Conservation (phyloP, 73 alveolate genomes). For the Symbiodinium natans region DNA sequence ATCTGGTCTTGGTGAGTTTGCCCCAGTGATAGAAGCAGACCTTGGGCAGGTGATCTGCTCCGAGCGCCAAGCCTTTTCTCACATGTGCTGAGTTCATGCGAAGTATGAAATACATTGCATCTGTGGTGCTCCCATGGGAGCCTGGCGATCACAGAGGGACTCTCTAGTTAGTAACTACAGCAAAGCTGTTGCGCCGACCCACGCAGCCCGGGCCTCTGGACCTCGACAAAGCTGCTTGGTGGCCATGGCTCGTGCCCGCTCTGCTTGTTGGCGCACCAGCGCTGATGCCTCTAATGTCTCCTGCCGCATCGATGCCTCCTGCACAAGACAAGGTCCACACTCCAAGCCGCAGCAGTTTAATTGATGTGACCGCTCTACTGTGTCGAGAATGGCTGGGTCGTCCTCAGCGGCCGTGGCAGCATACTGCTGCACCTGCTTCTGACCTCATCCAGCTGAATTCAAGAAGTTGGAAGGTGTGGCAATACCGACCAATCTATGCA, state of each 20-base stretch:
- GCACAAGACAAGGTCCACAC: background rate
- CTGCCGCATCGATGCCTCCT: background rate
- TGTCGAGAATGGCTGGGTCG: background rate
- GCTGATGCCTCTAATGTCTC: background rate
- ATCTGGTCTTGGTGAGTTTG: background rate
- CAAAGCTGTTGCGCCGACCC: too few relatives aligned
- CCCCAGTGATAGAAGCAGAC: background rate
- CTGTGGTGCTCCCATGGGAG: too few relatives aligned
- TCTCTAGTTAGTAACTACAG: too few relatives aligned
- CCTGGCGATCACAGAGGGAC: too few relatives aligned
- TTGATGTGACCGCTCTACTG: too few relatives aligned
- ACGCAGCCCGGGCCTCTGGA: background rate
- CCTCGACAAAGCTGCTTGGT: background rate
- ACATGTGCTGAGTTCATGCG: too few relatives aligned
- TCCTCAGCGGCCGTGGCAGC: constrained; percentile 7
- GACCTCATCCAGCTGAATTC: background rate
- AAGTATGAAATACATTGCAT: too few relatives aligned
- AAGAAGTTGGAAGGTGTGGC: too few relatives aligned
- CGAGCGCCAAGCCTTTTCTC: too few relatives aligned
- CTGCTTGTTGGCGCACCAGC: background rate
- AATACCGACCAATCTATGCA: too few relatives aligned
- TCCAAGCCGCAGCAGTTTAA: too few relatives aligned
- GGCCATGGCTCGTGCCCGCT: background rate
- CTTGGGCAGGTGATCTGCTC: background rate
- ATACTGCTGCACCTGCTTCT: background rate